A percentile compares a stretch with the other conserved stretches of the same genome.
Evolutionary conservation across 192 early-diverging fungal genomes (phyloP).

Genomic region (Umbelopsis sp.): DNA sequence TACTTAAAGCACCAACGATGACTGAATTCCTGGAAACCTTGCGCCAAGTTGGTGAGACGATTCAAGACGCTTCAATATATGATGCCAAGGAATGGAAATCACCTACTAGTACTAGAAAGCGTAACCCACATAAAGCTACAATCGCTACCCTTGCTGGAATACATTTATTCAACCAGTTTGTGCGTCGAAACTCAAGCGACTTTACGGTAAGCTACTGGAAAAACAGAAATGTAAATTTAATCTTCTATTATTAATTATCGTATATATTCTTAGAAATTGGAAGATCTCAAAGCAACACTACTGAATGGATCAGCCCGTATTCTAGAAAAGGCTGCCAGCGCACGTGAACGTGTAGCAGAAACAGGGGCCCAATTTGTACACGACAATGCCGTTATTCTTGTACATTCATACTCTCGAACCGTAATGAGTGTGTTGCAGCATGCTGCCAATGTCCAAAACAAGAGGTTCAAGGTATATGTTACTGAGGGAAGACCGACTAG

Average conservation of each 20-base stretch:
- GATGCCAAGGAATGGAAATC: slow-evolving; percentile 10
- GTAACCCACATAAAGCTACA: slow-evolving; percentile 55
- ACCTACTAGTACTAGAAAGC: neutral
- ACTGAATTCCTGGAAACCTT: slow-evolving; percentile 86
- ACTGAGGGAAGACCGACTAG: slow-evolving; percentile 85
- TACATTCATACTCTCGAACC: slow-evolving; percentile 95
- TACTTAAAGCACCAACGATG: slow-evolving; percentile 74
- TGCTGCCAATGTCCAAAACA: slow-evolving; percentile 72
- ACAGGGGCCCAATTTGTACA: slow-evolving; percentile 79
- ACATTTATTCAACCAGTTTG: slow-evolving; percentile 79
- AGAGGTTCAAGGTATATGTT: slow-evolving; percentile 90
- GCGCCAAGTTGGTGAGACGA: slow-evolving; percentile 59
- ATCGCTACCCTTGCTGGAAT: slow-evolving; percentile 88
- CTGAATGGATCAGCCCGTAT: slow-evolving; percentile 72
- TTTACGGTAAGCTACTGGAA: slow-evolving; percentile 47
- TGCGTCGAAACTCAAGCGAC: slow-evolving; percentile 60
- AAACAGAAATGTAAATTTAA: neutral
- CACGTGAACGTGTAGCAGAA: slow-evolving; percentile 77
- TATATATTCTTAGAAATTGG: slow-evolving; percentile 57
- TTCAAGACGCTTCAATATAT: slow-evolving; percentile 59
- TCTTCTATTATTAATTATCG: neutral
- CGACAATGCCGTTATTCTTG: slow-evolving; percentile 78
- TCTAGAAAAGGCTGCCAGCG: slow-evolving; percentile 69
- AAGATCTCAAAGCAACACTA: slow-evolving; percentile 68
- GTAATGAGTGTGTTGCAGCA: slow-evolving; percentile 82